These are phyloP conservation scores for Paulownia fortunei DNA, from an alignment of 257 asterid genomes.

Conservation along the genomic window DNA sequence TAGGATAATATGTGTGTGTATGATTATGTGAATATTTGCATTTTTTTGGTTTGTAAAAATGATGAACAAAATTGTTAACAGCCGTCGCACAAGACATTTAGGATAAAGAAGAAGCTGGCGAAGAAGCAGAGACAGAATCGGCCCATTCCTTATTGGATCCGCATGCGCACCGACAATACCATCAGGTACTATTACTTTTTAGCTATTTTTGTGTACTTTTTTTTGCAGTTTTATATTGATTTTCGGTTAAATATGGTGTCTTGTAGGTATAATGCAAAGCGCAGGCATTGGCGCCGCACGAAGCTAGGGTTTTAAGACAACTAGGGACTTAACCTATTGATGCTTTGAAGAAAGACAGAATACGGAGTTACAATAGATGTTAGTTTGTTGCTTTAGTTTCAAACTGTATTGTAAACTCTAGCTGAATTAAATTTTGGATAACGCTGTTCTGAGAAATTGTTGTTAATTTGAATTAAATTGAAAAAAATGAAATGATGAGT, in stretches of 20 bases:
- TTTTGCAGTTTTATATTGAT: not conserved
- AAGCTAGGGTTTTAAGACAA: conserved; percentile 28
- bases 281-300: conserved; percentile 35
- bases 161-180: conserved; percentile 52
- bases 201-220: not conserved
- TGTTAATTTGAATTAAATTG: not conserved
- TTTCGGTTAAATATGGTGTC: not conserved
- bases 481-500: not conserved
- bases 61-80: conserved; percentile 13
- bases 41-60: not conserved
- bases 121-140: conserved; percentile 57
- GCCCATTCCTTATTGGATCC: conserved; percentile 51
- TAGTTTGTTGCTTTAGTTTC: not conserved
- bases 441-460: not conserved
- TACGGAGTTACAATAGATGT: not conserved
- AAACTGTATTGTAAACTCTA: not conserved
- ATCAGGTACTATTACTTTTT: conserved; percentile 32
- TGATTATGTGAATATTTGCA: too few relatives aligned
- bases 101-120: conserved; percentile 54
- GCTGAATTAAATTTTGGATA: not conserved
- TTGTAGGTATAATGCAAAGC: conserved; percentile 33
- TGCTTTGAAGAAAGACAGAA: not conserved
- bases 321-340: not conserved
- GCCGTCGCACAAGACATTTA: conserved; percentile 54
- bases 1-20: not conserved